A percentile compares a stretch with the other conserved stretches of the same genome.
phyloP scores from a whole-genome alignment of 345 rosid genomes.

The Eutrema japonicum region DNA sequence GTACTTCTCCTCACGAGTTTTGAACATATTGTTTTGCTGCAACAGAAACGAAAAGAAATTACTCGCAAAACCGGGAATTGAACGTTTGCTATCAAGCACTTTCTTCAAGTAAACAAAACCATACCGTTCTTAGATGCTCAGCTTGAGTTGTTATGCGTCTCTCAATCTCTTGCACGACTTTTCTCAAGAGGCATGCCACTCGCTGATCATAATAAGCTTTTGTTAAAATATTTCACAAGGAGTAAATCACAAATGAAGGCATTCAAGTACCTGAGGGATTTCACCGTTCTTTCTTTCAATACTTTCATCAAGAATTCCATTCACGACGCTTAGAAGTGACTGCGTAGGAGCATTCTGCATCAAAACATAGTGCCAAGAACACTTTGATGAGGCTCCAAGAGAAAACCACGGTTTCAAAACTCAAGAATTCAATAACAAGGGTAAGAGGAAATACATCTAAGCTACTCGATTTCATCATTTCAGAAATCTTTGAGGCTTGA shows the following conservation, averaged over 20 bases:
- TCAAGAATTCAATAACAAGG: background rate
- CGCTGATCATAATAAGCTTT: conserved; percentile 61
- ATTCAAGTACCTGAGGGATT: conserved; percentile 75
- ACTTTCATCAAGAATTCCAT: conserved; percentile 92
- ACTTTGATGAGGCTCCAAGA: conserved; percentile 26
- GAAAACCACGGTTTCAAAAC: conserved; percentile 4
- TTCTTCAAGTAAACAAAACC: conserved; percentile 1
- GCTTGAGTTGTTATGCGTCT: conserved; percentile 97
- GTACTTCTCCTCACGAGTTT: conserved; percentile 87
- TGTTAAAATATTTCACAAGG: conserved; percentile 16
- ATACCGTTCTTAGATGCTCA: conserved; percentile 89
- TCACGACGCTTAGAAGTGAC: conserved; percentile 83
- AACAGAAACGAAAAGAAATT: conserved; percentile 29
- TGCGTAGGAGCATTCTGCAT: conserved; percentile 94
- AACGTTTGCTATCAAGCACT: background rate
- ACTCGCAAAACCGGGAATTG: conserved; percentile 12
- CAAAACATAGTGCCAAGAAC: conserved; percentile 22
- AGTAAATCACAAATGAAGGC: background rate
- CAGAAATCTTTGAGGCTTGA: conserved; percentile 77
- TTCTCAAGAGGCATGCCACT: conserved; percentile 76
- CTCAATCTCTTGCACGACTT: conserved; percentile 95
- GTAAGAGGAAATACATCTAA: conserved; percentile 58
- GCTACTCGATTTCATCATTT: conserved; percentile 85
- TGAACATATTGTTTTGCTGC: conserved; percentile 92
- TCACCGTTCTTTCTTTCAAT: conserved; percentile 74